phyloP scores from a whole-genome alignment of 495 filamentous ascomycete species.

The Pseudevernia furfuracea region DNA sequence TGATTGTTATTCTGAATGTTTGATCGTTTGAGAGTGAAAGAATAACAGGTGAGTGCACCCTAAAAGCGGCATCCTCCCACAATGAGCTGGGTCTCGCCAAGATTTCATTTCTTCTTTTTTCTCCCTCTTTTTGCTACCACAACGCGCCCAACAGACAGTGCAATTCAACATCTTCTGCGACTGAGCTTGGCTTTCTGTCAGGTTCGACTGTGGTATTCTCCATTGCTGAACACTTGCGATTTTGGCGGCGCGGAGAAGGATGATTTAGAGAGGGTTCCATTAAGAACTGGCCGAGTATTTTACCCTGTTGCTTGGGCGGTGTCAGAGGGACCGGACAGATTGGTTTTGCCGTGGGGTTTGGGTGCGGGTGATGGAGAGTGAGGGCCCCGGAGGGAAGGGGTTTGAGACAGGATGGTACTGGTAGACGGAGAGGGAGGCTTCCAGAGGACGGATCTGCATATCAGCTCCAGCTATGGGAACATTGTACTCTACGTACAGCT shows the following conservation, averaged over 20 bases:
- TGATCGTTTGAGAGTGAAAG: too few species aligned
- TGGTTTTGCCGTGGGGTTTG: constrained; percentile 6
- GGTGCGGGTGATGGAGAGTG: neutral
- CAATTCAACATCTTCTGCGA: constrained; percentile 59
- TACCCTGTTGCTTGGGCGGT: constrained; percentile 66
- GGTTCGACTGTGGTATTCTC: constrained; percentile 44
- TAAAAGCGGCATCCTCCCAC: too few species aligned
- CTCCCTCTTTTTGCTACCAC: constrained; percentile 39
- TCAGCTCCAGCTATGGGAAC: neutral
- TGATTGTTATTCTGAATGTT: too few species aligned
- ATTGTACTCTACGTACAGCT: neutral
- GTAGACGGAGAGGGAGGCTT: neutral
- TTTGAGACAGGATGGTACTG: neutral
- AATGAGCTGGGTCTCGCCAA: too few species aligned
- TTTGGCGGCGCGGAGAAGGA: constrained; percentile 71
- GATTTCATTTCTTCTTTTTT: neutral
- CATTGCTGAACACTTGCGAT: constrained; percentile 70
- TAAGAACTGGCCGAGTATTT: constrained; percentile 87
- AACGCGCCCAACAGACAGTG: constrained; percentile 86
- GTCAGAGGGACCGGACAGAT: constrained; percentile 80
- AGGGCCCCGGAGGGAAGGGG: neutral
- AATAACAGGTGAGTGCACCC: too few species aligned
- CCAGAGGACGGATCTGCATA: neutral
- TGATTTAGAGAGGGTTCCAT: constrained; percentile 51
- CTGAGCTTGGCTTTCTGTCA: constrained; percentile 61